Percentiles rank a stretch among this genome's conserved stretches.
These are phyloP conservation scores for Tolypocladium paradoxum DNA, from an alignment of 2,329 filamentous ascomycete species.

Conservation along the genomic window DNA sequence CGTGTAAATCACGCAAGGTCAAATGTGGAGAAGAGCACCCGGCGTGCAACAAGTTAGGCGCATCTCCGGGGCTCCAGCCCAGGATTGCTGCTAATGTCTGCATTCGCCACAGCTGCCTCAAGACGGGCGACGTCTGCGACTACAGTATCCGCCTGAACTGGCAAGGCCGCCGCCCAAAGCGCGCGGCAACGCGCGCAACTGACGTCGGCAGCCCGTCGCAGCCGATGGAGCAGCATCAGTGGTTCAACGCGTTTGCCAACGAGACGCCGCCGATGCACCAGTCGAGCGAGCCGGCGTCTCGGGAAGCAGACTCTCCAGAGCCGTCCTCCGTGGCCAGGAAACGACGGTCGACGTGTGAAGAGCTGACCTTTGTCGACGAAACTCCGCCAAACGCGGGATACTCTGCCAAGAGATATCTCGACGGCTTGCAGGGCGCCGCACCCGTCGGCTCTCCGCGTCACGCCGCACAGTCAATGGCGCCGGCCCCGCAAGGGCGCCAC, in stretches of 20 bases:
- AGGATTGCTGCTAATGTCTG: neutral
- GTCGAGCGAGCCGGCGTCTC: neutral
- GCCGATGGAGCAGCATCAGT: neutral
- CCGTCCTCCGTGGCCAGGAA: neutral
- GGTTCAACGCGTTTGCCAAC: neutral
- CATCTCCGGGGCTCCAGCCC: neutral
- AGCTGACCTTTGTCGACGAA: neutral
- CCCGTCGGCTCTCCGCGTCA: neutral
- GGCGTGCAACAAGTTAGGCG: constrained; percentile 49
- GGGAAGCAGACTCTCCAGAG: neutral
- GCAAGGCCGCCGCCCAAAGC: constrained; percentile 47
- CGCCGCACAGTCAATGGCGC: neutral
- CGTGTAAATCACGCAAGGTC: constrained; percentile 61
- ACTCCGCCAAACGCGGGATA: neutral
- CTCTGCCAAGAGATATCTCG: neutral
- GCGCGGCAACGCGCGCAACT: neutral
- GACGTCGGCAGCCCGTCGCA: neutral
- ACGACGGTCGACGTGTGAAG: neutral
- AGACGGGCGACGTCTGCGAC: constrained; percentile 63
- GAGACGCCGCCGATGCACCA: neutral
- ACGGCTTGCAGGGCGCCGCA: neutral
- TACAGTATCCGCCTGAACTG: constrained; percentile 75
- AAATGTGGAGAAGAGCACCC: constrained; percentile 77
- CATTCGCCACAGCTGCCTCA: constrained; percentile 41
- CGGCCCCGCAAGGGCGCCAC: neutral